A percentile compares a stretch with the other conserved stretches of the same genome.
phyloP scores from a whole-genome alignment of 257 asterid genomes.

The Solanum rostratum region DNA sequence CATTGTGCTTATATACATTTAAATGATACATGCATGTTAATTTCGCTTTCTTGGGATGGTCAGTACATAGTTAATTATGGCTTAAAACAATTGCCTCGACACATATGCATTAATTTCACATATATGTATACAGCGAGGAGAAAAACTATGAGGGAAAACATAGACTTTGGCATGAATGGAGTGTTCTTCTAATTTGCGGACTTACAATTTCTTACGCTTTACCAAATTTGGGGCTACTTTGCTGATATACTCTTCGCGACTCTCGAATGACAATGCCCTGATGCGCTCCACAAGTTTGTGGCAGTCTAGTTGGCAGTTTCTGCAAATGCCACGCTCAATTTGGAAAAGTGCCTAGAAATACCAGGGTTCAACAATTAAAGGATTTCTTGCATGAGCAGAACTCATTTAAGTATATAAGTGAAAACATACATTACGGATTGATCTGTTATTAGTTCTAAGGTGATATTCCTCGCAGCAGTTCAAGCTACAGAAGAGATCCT shows the following conservation, averaged over 20 bases:
- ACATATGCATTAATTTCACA: neutral
- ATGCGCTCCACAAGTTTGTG: slow-evolving; percentile 72
- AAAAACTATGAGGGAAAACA: neutral
- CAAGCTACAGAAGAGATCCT: slow-evolving; percentile 85
- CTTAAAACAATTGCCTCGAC: neutral
- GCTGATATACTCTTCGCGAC: slow-evolving; percentile 47
- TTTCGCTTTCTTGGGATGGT: neutral
- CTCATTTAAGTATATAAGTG: neutral
- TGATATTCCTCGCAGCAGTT: slow-evolving; percentile 78
- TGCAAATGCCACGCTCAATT: slow-evolving; percentile 80
- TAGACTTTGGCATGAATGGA: neutral
- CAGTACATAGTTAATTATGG: neutral
- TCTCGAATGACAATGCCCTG: slow-evolving; percentile 49
- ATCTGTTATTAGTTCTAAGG: slow-evolving; percentile 57
- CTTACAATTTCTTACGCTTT: slow-evolving; percentile 49
- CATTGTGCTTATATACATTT: neutral
- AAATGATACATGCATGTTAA: neutral
- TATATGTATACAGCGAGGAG: neutral
- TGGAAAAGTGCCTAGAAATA: slow-evolving; percentile 64
- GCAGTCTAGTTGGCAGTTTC: slow-evolving; percentile 63
- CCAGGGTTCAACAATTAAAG: slow-evolving; percentile 9
- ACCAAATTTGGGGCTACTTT: slow-evolving; percentile 69
- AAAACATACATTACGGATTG: slow-evolving; percentile 38
- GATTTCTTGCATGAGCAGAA: neutral
- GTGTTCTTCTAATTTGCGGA: neutral